Evolutionary conservation across 23 red algal genomes (phyloP), one percentile per base, ranked within the genome.

Genomic region (Gracilaria domingensis): DNA sequence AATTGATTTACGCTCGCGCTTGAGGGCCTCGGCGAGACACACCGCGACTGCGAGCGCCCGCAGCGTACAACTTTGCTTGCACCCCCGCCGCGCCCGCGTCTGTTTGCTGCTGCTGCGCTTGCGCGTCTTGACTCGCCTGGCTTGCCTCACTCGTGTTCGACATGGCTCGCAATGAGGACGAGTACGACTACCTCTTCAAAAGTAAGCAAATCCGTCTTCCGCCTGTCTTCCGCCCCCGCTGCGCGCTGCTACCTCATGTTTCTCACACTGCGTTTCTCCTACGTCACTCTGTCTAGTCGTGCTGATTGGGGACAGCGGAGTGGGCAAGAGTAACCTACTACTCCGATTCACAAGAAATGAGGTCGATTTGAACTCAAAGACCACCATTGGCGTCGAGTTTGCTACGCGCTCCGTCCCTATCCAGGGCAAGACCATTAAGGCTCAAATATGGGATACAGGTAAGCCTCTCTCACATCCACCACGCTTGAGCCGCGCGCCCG

Each of bases 171-270:
- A 82, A 83, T 55, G 95, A 98, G 36, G 95, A 98, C 87, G 95
- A 98, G 74, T 98, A 98, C 60, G 95, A 98, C 85, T 97, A 97
- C 77, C 84, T 97, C 8, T 97, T 97, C 61, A 97, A 97, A 69
- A 82, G 93, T 95, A 88, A 62, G 93, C 87, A 25, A 40, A 47
- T 25, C 12, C 2, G 53, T 24, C 25, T 74, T n/a, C 36, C 4
- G 2, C 13, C 0, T 34, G 29, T 9, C 56, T 23, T 33, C 2
- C 40, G 42, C 34, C 11, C 29, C 37, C 55, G 47, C 26, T 18
- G 28, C 6, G n/a, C 37, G 4, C 21, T 82, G n/a, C 26, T 30
- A 61, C 30, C 7, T 82, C 21, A 26, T 88, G 18, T 21, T 88
- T 70, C 37, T 32, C 0, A 30, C 71, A 28, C 37, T 50, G 40